A percentile compares a stretch with the other conserved stretches of the same genome.
Evolutionary conservation across 345 rosid species (phyloP).

Genomic region (Lumnitzera racemosa): DNA sequence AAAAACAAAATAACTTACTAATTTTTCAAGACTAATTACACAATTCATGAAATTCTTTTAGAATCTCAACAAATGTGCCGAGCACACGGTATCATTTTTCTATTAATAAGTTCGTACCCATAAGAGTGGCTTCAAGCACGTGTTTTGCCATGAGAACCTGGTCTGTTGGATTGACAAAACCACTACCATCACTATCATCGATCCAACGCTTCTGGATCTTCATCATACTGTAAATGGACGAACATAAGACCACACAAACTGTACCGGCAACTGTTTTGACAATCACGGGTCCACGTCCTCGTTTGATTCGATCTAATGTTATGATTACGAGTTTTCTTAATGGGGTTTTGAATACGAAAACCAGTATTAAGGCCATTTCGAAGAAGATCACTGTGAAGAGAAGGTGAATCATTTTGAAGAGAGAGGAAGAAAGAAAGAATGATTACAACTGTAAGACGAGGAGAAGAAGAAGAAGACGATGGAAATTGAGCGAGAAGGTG

Average conservation of each 20-base stretch:
- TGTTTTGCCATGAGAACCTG: conserved; percentile 73
- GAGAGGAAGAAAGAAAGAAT: too few relatives aligned
- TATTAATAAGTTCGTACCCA: conserved; percentile 39
- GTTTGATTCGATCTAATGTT: conserved; percentile 66
- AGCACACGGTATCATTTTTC: too few relatives aligned
- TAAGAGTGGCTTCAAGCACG: conserved; percentile 82
- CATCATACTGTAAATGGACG: conserved; percentile 54
- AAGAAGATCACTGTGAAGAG: conserved; percentile 48
- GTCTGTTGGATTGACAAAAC: conserved; percentile 56
- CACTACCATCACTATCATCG: conserved; percentile 37
- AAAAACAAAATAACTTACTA: too few relatives aligned
- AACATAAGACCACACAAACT: conserved; percentile 37
- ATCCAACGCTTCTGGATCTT: conserved; percentile 56
- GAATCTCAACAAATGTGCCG: too few relatives aligned
- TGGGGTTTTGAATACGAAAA: conserved; percentile 69
- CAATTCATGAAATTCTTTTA: too few relatives aligned
- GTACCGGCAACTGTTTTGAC: conserved; percentile 75
- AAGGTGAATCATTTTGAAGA: conserved; percentile 49
- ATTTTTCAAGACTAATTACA: not conserved
- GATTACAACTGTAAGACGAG: not conserved
- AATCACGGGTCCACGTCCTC: conserved; percentile 86
- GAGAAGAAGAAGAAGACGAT: not conserved
- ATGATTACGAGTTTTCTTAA: conserved; percentile 66
- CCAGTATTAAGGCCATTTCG: conserved; percentile 53
- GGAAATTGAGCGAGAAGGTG: not conserved